A percentile compares a stretch with the other conserved stretches of the same genome.
Evolutionary conservation across 306 rosid species (phyloP).

Genomic region (Dalbergia oliveri): DNA sequence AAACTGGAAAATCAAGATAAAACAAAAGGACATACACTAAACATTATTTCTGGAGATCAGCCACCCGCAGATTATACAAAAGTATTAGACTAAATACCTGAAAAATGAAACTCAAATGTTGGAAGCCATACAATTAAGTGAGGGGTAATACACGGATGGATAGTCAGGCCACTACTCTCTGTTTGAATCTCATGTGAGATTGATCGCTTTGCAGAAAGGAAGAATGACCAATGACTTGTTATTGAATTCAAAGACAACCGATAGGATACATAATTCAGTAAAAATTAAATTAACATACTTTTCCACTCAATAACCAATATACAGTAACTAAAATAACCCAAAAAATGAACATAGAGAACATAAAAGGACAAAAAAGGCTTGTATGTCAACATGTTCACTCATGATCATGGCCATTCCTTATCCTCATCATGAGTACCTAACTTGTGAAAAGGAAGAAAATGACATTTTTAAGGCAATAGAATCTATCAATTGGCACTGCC

Average conservation of each 20-base stretch:
- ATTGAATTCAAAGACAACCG: neutral
- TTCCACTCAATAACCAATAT: neutral
- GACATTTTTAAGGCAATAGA: neutral
- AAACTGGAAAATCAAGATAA: neutral
- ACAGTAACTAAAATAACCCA: neutral
- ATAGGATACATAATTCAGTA: neutral
- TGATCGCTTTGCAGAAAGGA: constrained; percentile 22
- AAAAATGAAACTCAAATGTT: constrained; percentile 18
- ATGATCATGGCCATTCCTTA: neutral
- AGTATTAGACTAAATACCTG: neutral
- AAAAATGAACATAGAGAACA: neutral
- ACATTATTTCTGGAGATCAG: constrained; percentile 2
- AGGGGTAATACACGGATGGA: neutral
- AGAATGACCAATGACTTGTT: neutral
- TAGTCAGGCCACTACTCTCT: neutral
- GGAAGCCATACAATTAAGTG: constrained; percentile 11
- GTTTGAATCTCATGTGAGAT: neutral
- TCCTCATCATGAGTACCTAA: neutral
- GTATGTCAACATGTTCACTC: neutral
- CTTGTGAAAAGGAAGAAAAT: neutral
- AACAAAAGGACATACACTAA: neutral
- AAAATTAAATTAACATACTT: neutral
- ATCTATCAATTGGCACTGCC: neutral
- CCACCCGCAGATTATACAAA: constrained; percentile 3
- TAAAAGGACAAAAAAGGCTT: neutral